phyloP scores from a whole-genome alignment of 345 rosid species.

The Lumnitzera littorea region DNA sequence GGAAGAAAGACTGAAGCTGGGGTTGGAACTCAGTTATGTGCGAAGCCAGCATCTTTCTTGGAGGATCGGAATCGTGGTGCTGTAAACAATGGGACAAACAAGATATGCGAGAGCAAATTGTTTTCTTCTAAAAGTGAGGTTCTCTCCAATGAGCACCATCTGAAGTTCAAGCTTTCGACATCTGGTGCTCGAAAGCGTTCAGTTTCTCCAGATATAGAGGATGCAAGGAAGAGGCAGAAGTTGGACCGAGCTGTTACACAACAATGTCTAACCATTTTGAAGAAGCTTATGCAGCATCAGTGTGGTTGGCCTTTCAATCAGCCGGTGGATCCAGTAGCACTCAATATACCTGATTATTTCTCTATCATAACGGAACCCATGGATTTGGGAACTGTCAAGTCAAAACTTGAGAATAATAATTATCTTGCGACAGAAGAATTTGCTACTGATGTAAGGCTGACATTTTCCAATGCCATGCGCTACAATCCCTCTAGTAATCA shows the following conservation, averaged over 20 bases:
- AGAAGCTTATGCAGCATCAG: slow-evolving; percentile 27
- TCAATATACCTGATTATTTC: slow-evolving; percentile 81
- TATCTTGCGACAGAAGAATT: slow-evolving; percentile 52
- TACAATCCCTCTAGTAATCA: slow-evolving; percentile 63
- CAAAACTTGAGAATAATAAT: slow-evolving; percentile 36
- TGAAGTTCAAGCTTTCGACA: slow-evolving; percentile 8
- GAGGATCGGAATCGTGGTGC: slow-evolving; percentile 12
- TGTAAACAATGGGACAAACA: slow-evolving; percentile 10
- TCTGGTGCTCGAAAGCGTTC: slow-evolving; percentile 32
- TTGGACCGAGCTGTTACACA: slow-evolving; percentile 39
- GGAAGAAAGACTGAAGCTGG: slow-evolving; percentile 26
- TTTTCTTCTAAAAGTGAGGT: slow-evolving; percentile 12
- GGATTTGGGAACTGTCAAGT: slow-evolving; percentile 82
- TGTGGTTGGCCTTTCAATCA: slow-evolving; percentile 48
- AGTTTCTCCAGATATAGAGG: slow-evolving; percentile 19
- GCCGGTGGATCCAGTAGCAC: slow-evolving; percentile 70
- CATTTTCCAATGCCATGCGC: slow-evolving; percentile 69
- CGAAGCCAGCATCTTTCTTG: slow-evolving; percentile 6
- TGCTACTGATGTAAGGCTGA: slow-evolving; percentile 72
- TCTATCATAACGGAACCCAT: slow-evolving; percentile 57
- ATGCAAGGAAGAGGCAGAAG: slow-evolving; percentile 44
- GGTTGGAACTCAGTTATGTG: slow-evolving; percentile 16
- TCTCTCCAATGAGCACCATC: slow-evolving; percentile 8
- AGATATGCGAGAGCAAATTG: slow-evolving; percentile 4
- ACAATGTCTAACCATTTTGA: slow-evolving; percentile 48